Evolutionary conservation across 768 basidiomycete species (phyloP).

Genomic region (Hygrophorus pudorinus): DNA sequence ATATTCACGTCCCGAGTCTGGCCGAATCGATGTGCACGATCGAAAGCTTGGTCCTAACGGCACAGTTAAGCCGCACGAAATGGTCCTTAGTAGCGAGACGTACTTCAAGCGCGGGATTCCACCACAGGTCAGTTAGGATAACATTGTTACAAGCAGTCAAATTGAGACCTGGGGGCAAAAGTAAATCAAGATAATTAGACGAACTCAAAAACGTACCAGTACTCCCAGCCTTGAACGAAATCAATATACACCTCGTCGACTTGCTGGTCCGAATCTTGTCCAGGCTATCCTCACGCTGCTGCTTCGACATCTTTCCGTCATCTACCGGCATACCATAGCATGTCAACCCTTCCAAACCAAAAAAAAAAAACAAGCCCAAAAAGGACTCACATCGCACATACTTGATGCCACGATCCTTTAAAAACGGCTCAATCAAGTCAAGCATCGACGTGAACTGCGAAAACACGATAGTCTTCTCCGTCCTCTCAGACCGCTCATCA

Average conservation of each 20-base stretch:
- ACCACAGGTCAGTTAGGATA: constrained; percentile 90
- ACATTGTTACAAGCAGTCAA: constrained; percentile 92
- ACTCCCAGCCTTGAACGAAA: constrained; percentile 94
- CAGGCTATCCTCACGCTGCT: constrained; percentile 68
- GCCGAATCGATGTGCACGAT: constrained; percentile 83
- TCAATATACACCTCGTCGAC: constrained; percentile 67
- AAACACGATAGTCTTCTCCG: constrained; percentile 94
- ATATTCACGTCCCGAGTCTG: constrained; percentile 83
- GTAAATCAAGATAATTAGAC: constrained; percentile 3
- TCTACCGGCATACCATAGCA: constrained; percentile 35
- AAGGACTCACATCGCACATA: constrained; percentile 79
- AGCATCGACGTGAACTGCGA: constrained; percentile 89
- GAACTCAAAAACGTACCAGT: constrained; percentile 46
- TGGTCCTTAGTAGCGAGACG: constrained; percentile 16
- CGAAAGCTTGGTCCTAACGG: constrained; percentile 81
- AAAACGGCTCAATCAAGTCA: constrained; percentile 78
- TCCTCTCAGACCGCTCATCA: constrained; percentile 40
- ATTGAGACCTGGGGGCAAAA: constrained; percentile 55
- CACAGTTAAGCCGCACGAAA: neutral
- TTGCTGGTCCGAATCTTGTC: constrained; percentile 56
- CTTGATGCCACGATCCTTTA: constrained; percentile 53
- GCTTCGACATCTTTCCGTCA: constrained; percentile 78
- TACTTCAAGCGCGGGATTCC: constrained; percentile 84
- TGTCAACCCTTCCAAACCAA: neutral
- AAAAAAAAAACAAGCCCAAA: neutral